Conservation (phyloP, 305 asterid species). For the Fraxinus albicans region DNA sequence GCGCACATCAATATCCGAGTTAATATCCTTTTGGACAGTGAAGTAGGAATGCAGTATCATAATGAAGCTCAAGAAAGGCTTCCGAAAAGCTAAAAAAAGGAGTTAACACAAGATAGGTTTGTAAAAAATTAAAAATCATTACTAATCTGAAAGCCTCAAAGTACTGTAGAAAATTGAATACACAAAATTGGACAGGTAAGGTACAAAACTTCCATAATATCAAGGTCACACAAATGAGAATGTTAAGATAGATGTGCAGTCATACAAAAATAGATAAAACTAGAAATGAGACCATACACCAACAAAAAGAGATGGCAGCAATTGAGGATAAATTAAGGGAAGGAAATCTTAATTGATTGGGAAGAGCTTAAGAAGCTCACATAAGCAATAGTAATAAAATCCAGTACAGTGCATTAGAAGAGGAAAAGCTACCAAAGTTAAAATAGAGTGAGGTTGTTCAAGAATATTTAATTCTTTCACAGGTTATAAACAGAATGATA, state of each 20-base stretch:
- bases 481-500: neutral
- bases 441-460: neutral
- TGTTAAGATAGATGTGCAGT: neutral
- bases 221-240: neutral
- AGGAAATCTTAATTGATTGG: neutral
- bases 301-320: neutral
- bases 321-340: neutral
- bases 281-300: neutral
- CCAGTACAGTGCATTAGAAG: neutral
- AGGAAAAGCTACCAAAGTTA: neutral
- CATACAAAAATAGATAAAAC: neutral
- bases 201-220: neutral
- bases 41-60: neutral
- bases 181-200: neutral
- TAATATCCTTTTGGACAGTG: neutral
- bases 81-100: neutral
- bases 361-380: neutral
- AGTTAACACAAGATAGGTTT: neutral
- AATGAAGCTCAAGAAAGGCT: neutral
- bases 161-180: neutral
- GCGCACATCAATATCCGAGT: neutral
- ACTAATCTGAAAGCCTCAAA: neutral
- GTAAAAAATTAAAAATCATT: neutral
- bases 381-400: neutral
- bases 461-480: neutral